Base-by-base conservation (phyloP, 2,329 filamentous ascomycete species). In the Mollisiaceae sp. region DNA sequence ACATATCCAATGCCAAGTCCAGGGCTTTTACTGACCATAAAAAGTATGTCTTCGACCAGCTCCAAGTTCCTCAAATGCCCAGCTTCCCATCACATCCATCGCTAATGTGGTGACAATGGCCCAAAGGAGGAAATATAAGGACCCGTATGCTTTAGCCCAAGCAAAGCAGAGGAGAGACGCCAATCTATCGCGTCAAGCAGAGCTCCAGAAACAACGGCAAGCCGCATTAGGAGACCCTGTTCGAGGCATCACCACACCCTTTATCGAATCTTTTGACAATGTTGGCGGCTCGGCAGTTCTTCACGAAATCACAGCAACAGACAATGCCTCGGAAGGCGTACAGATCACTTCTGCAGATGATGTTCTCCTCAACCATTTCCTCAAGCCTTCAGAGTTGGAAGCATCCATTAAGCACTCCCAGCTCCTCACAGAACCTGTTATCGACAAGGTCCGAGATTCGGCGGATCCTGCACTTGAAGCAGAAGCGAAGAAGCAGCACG, bases 81-180 rank as follows among this genome's bases (percentile, higher is more conserved):
- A 74, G 20, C 80, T 90, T 73, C 83, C 87, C 72, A 76, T 89
- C 76, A 80, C 86, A 71, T 87, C 92, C 71, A 86, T 86, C 68
- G 89, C 91, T 59, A 87, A 86, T 71, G 77, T 89, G 24, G 86
- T 87, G 45, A 73, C 73, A 41, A 69, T 72, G 70, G 86, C 91
- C 70, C 86, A 86, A 79, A 88, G 88, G 76, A 85, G 86, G 68
- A 86, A 85, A 66, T 88, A 90, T 76, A 86, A 87, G 75, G 93
- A 98, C 73, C 93, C 93, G 0, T 97, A 96, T 76, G 84, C 89
- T 66, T 86, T 91, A 79, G 90, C 90, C 2, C 92, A 96, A 78
- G 89, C 92, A 38, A 87, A 91, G 74, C 92, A 93, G 76, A 89
- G 92, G 68, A 97, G 94, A 79, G 88, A 90, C 12, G 92, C 91